phyloP scores from a whole-genome alignment of 257 asterid species.

The Nicotiana noctiflora region DNA sequence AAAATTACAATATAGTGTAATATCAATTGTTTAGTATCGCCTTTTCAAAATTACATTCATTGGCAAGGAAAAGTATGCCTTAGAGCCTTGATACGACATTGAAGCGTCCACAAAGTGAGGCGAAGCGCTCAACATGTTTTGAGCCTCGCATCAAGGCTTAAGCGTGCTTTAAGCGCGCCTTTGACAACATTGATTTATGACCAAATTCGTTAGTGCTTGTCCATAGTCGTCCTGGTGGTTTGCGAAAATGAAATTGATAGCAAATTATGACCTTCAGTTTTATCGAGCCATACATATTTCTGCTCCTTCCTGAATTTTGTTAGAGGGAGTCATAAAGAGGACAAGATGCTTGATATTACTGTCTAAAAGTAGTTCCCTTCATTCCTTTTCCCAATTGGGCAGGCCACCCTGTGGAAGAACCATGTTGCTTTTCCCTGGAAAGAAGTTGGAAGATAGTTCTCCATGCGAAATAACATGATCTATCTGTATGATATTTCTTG shows the following conservation, averaged over 20 bases:
- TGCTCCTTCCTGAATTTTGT: slow-evolving; percentile 1
- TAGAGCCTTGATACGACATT: too few relatives aligned
- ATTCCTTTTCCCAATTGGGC: background rate
- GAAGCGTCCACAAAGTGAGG: too few relatives aligned
- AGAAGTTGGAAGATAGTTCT: background rate
- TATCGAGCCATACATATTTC: slow-evolving; percentile 1
- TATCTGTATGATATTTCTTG: background rate
- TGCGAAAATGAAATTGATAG: background rate
- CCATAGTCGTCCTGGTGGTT: slow-evolving; percentile 9
- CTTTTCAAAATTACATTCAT: too few relatives aligned
- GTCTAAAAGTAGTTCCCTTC: background rate
- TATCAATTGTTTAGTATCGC: too few relatives aligned
- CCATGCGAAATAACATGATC: background rate
- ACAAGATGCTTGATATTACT: background rate
- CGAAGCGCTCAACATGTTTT: too few relatives aligned
- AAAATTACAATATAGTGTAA: too few relatives aligned
- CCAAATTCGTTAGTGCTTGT: background rate
- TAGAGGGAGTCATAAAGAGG: background rate
- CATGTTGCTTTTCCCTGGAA: background rate
- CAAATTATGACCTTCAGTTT: slow-evolving; percentile 1
- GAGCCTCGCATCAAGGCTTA: too few relatives aligned
- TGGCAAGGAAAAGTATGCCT: too few relatives aligned
- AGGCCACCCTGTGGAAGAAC: background rate
- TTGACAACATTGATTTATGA: too few relatives aligned
- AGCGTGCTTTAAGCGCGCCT: too few relatives aligned